Evolutionary conservation across 768 basidiomycete genomes (phyloP).

Genomic region (Multifurca ochricompacta): DNA sequence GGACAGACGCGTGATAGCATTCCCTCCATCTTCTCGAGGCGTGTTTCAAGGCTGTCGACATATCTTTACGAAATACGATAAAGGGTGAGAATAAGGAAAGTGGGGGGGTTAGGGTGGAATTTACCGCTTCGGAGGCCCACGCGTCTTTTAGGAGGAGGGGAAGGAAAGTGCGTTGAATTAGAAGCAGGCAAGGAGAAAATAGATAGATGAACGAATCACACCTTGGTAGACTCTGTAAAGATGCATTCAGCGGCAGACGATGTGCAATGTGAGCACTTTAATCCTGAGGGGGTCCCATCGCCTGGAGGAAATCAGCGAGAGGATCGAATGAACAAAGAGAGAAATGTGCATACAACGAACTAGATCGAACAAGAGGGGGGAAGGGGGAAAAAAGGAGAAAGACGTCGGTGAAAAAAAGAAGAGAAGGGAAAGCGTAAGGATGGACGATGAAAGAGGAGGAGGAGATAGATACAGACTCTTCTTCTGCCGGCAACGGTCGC

Average conservation of each 20-base stretch:
- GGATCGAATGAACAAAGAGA: not conserved
- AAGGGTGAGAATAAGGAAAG: not conserved
- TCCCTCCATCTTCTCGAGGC: slow-evolving; percentile 21
- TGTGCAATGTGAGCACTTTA: slow-evolving; percentile 16
- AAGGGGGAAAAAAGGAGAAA: not conserved
- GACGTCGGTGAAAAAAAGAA: not conserved
- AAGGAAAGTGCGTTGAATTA: not conserved
- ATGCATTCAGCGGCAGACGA: slow-evolving; percentile 7
- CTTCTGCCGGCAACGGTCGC: slow-evolving; percentile 21
- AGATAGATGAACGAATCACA: not conserved
- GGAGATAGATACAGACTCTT: slow-evolving; percentile 13
- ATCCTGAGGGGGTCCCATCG: not conserved
- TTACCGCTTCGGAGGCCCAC: slow-evolving; percentile 21
- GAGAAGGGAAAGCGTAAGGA: not conserved
- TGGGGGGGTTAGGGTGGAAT: not conserved
- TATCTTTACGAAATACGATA: slow-evolving; percentile 4
- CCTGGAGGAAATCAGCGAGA: not conserved
- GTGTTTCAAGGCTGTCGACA: slow-evolving; percentile 19
- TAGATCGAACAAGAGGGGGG: not conserved
- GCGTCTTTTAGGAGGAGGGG: slow-evolving; percentile 9
- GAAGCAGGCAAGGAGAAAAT: not conserved
- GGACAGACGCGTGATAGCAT: slow-evolving; percentile 16
- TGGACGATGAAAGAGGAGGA: not conserved
- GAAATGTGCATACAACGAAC: slow-evolving; percentile 15
- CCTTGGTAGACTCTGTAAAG: slow-evolving; percentile 18